Evolutionary conservation across 1,139 yeast genomes (phyloP).

Genomic region (Protomyces inundatus): DNA sequence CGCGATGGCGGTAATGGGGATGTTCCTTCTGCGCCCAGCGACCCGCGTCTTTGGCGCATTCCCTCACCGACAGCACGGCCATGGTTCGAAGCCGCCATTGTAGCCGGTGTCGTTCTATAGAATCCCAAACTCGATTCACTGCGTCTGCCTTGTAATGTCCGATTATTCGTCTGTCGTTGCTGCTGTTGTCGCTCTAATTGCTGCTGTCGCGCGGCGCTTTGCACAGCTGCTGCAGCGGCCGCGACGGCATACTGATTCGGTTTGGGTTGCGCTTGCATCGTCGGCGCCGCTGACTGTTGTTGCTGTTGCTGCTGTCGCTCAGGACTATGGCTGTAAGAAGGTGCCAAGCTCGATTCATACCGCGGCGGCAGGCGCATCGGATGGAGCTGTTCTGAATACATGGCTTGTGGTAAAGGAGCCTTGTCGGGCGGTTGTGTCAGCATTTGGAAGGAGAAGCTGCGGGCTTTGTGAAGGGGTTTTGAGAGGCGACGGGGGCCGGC

Average conservation of each 20-base stretch:
- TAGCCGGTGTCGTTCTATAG: neutral
- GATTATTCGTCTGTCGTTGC: neutral
- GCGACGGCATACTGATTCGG: neutral
- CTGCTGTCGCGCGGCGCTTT: neutral
- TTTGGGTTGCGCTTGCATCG: neutral
- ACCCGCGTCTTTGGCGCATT: too few relatives aligned
- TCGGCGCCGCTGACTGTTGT: neutral
- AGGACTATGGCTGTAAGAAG: neutral
- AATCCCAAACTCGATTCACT: neutral
- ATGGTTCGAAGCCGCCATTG: too few relatives aligned
- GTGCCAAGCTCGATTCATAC: neutral
- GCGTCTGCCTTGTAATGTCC: neutral
- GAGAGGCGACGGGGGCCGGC: neutral
- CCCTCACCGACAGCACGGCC: too few relatives aligned
- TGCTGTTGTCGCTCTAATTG: too few relatives aligned
- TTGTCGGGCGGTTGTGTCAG: slow-evolving; percentile 15
- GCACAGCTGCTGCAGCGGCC: neutral
- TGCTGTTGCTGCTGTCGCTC: too few relatives aligned
- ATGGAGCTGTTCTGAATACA: slow-evolving; percentile 18
- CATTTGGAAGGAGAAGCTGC: slow-evolving; percentile 11
- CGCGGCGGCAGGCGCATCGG: slow-evolving; percentile 16
- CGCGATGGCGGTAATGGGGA: too few relatives aligned
- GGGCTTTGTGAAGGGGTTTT: neutral
- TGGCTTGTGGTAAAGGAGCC: slow-evolving; percentile 14
- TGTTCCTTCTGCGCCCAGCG: too few relatives aligned